Evolutionary conservation across 331 rosid species (phyloP).

Genomic region (Acacia pycnantha): DNA sequence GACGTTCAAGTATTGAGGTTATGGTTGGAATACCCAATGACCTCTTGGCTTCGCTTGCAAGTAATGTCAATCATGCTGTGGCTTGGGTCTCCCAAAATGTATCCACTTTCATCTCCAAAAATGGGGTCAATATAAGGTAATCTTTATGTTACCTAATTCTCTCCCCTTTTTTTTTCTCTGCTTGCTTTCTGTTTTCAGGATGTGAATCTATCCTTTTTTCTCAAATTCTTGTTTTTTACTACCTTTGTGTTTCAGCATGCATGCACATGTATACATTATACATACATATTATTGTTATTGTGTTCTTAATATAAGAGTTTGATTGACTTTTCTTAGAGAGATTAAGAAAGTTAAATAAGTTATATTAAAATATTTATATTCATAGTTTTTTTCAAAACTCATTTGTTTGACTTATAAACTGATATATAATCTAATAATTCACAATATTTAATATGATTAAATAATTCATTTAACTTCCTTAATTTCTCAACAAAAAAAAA

Average conservation of each 20-base stretch:
- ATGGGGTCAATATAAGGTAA: constrained; percentile 80
- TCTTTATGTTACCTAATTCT: background rate
- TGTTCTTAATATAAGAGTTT: no score
- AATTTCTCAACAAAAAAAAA: no score
- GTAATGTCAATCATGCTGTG: constrained; percentile 61
- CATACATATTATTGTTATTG: no score
- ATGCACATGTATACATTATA: no score
- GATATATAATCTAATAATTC: no score
- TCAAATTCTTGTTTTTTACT: background rate
- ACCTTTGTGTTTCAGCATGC: background rate
- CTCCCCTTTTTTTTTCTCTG: background rate
- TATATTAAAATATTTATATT: no score
- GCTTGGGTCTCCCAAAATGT: constrained; percentile 83
- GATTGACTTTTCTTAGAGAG: no score
- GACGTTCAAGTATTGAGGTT: constrained; percentile 71
- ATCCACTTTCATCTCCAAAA: constrained; percentile 62
- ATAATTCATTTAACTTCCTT: no score
- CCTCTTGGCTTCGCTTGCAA: constrained; percentile 61
- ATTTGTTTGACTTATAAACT: no score
- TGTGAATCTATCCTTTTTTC: background rate
- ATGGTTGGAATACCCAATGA: constrained; percentile 95
- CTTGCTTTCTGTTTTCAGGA: background rate
- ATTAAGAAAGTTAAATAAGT: no score
- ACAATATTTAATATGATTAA: no score
- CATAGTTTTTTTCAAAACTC: no score